Evolutionary conservation across 2,329 filamentous ascomycete species (phyloP).

Genomic region (Phialophora tarda): DNA sequence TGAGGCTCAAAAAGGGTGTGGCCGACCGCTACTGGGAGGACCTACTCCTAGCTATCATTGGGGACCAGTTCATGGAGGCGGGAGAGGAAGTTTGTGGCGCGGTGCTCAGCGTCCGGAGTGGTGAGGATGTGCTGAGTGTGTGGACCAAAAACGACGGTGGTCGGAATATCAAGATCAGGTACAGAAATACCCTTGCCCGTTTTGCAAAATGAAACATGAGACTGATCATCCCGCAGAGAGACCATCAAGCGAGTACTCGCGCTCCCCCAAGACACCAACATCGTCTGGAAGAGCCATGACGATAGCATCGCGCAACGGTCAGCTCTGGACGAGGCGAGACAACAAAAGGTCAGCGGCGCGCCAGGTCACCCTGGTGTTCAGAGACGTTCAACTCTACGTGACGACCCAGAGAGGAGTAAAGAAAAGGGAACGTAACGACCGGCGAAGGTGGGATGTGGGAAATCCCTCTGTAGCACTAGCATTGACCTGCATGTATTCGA

Average conservation of each 20-base stretch:
- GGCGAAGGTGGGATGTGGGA: conserved; percentile 3
- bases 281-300: conserved; percentile 96
- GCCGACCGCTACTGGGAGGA: conserved; percentile 98
- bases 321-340: conserved; percentile 87
- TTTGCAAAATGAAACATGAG: conserved; percentile 1
- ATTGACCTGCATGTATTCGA: conserved; percentile 7
- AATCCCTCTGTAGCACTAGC: conserved; percentile 31
- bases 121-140: conserved; percentile 95
- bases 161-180: conserved; percentile 95
- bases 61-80: conserved; percentile 91
- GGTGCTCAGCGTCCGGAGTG: conserved; percentile 90
- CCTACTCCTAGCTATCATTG: conserved; percentile 84
- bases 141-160: conserved; percentile 95
- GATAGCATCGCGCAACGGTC: conserved; percentile 91
- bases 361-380: conserved; percentile 45
- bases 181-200: conserved; percentile 46
- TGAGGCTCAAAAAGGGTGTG: conserved; percentile 95
- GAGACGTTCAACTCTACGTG: conserved; percentile 50
- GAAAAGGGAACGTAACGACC: conserved; percentile 46
- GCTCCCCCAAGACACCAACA: conserved; percentile 85
- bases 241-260: conserved; percentile 89
- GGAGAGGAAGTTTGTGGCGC: conserved; percentile 93
- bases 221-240: conserved; percentile 65
- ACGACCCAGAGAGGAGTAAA: conserved; percentile 52
- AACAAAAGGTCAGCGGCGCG: conserved; percentile 70